Evolutionary conservation across 495 filamentous ascomycete genomes (phyloP), one percentile per base, ranked within the genome.

Genomic region (Penicillium taxi): DNA sequence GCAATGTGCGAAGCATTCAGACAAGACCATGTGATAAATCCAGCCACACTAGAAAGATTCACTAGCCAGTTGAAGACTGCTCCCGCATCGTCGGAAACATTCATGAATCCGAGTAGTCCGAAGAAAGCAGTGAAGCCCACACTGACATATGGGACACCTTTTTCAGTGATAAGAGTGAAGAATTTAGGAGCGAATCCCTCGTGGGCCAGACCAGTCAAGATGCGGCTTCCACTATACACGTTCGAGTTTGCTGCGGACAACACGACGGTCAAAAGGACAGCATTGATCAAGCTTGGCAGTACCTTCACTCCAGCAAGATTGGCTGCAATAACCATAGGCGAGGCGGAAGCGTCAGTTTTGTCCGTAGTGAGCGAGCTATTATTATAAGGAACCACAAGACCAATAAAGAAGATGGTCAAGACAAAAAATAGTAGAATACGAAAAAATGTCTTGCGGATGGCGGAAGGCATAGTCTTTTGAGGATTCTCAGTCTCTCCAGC

Each of bases 211-310:
- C 75, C 76, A 21, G 75, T 66, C 15, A 84, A 58, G 27, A 81
- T 70, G 37, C 80, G 77, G 43, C 72, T 75, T 29, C 73, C 76
- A 5, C 79, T 85, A 55, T 85, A 93, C 31, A 87, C 71, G 61
- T 83, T 85, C 8, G 82, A 80, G 51, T 89, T 88, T 32, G 77
- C 84, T 2, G 79, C 74, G 0, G 79, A 84, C 13, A 78, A 63
- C 1, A 80, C 81, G 1, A 80, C 78, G 21, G 72, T 82, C 36
- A 86, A 56, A 26, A 87, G 72, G 15, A 84, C 74, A 8, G 75
- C 84, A 60, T 90, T 93, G 62, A 93, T 82, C 45, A 89, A 74
- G 38, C 74, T 70, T 11, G 78, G 81, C 5, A 89, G 72, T 9
- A 73, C 71, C 11, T 64, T 65, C 35, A 93, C 76, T 5, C 75